phyloP scores from a whole-genome alignment of 805 yeast genomes.

The Sugiyamaella qingdaonensis region DNA sequence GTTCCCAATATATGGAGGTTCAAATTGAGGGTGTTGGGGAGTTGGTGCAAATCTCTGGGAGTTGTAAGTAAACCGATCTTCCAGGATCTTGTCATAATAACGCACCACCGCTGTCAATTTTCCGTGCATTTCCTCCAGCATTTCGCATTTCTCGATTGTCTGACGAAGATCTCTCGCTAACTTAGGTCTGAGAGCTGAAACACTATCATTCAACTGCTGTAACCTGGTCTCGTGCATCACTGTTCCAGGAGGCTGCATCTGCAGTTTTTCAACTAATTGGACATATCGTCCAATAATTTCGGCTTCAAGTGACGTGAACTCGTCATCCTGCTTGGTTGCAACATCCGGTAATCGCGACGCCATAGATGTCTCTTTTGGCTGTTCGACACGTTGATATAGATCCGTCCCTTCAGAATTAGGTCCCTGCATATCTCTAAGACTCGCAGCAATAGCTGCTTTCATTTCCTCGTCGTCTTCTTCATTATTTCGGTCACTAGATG shows the following conservation, averaged over 20 bases:
- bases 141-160: conserved; percentile 59
- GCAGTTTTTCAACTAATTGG: conserved; percentile 54
- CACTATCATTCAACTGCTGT: conserved; percentile 54
- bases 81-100: conserved; percentile 72
- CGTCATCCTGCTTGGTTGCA: conserved; percentile 17
- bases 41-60: conserved; percentile 14
- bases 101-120: conserved; percentile 72
- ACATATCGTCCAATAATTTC: conserved; percentile 65
- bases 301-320: conserved; percentile 59
- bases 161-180: conserved; percentile 55
- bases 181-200: conserved; percentile 64
- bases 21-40: no score
- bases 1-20: no score
- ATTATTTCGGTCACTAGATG: conserved; percentile 21
- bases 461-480: conserved; percentile 82
- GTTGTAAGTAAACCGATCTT: conserved; percentile 46
- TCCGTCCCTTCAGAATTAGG: conserved; percentile 11
- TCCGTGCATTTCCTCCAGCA: conserved; percentile 65
- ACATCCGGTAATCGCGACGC: neutral
- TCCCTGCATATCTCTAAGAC: conserved; percentile 65
- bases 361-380: neutral
- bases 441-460: conserved; percentile 92
- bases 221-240: conserved; percentile 47
- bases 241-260: conserved; percentile 43
- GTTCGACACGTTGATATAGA: neutral